These are phyloP conservation scores for Cyclotella choctawhatcheeana DNA, from an alignment of 108 stramenopile genomes.

Conservation along the genomic window DNA sequence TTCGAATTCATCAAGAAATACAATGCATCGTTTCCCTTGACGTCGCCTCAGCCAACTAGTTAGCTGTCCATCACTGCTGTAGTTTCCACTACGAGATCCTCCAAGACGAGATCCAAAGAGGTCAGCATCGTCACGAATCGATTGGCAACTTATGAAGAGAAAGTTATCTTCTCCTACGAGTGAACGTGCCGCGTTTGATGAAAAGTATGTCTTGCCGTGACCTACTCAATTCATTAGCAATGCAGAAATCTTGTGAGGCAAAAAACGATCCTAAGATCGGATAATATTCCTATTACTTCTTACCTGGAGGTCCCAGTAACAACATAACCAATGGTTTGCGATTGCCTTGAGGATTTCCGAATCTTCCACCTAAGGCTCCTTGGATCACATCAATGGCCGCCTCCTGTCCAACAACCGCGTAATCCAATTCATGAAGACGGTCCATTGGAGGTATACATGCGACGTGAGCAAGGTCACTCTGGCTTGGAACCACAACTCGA, in stretches of 20 bases:
- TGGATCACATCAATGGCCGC: neutral
- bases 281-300: neutral
- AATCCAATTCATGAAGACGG: conserved; percentile 2
- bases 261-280: too few relatives aligned
- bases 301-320: conserved; percentile 5
- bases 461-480: neutral
- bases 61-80: conserved; percentile 14
- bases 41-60: conserved; percentile 4
- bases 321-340: conserved; percentile 5
- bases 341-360: conserved; percentile 5
- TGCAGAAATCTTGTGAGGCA: neutral
- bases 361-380: conserved; percentile 2
- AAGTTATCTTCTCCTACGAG: conserved; percentile 11
- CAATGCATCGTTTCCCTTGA: neutral
- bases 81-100: neutral
- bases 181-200: conserved; percentile 7
- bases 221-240: neutral
- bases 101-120: conserved; percentile 5
- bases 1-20: conserved; percentile 10
- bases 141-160: conserved; percentile 3
- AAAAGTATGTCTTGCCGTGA: conserved; percentile 10
- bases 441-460: conserved; percentile 6
- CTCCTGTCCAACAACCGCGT: conserved; percentile 9
- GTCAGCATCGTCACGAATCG: conserved; percentile 8
- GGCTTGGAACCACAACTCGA: conserved; percentile 5